Base-by-base conservation (phyloP, 805 yeast species). In the Candida odintsovae region DNA sequence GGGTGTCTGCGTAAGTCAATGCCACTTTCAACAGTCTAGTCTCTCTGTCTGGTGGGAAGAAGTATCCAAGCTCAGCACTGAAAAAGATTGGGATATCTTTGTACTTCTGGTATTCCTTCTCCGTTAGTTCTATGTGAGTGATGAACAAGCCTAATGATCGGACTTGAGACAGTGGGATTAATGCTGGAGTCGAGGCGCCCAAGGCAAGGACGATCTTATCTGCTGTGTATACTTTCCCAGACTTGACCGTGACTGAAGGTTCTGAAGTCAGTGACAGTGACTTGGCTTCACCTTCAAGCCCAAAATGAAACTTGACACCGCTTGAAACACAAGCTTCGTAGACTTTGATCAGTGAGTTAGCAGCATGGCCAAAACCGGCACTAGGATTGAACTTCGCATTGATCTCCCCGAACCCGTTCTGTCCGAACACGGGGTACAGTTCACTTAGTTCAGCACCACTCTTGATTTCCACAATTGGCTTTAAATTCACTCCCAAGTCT, bases 21-120 rank as follows among this genome's bases (percentile, higher is more conserved):
- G 70, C 73, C 28, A 74, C 55, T 50, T 74, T 74, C 48, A 70
- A 46, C n/a, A 50, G 47, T 26, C 57, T 64, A 1, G 67, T 61
- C 1, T 61, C 62, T 8, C 58, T 52, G 50, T 73, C 77, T 12
- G 78, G 78, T 5, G 77, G 76, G 59, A 74, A 74, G 55, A 70
- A 71, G 47, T 72, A 74, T 0, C 78, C 77, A 43, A 62, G 45
- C 37, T 68, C 71, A 1, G 73, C 59, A 48, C 70, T 65, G 56
- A 72, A 72, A 22, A 74, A 67, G 10, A 73, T 61, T 1, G 78
- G 78, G 16, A 72, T 62, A 41, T 58, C 49, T 49, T 65, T 65
- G 44, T 61, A 71, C 23, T 55, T 58, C 22, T 56, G 57, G 47
- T 54, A 70, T 48, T 73, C 76, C 31, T 57, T 55, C 8, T 59